These are phyloP conservation scores for Neurospora sublineolata DNA, from an alignment of 495 filamentous ascomycete genomes.

Conservation along the genomic window DNA sequence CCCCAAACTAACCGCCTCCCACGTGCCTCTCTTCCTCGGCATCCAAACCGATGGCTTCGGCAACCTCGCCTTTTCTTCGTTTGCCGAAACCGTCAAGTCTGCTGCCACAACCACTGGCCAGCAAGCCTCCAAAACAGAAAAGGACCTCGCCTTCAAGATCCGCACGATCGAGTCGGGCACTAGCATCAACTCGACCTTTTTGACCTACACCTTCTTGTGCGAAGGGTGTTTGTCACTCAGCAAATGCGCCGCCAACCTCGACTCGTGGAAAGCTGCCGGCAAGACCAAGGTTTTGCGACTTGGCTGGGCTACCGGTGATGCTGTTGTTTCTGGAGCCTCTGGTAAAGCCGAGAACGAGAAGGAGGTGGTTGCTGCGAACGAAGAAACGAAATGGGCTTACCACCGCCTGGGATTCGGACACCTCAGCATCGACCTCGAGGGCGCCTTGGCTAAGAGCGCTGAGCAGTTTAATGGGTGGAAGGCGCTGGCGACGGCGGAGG, in stretches of 20 bases:
- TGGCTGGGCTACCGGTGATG: neutral
- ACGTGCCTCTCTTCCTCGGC: constrained; percentile 11
- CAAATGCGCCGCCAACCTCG: neutral
- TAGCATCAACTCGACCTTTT: constrained; percentile 5
- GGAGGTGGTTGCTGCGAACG: too few relatives aligned
- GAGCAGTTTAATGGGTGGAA: neutral
- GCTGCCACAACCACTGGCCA: neutral
- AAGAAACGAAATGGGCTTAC: neutral
- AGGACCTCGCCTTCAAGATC: constrained; percentile 1
- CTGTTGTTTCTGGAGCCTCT: neutral
- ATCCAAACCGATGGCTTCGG: constrained; percentile 11
- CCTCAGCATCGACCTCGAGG: neutral
- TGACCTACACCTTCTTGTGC: constrained; percentile 16
- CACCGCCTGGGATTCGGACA: neutral
- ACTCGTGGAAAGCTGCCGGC: neutral
- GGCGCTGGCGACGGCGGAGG: neutral
- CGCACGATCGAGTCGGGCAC: constrained; percentile 8
- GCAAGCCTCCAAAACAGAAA: constrained; percentile 8
- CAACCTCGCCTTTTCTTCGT: constrained; percentile 7
- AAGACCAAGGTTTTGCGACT: neutral
- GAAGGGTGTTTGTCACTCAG: constrained; percentile 11
- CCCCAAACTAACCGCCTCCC: constrained; percentile 8
- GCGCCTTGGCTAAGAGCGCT: neutral
- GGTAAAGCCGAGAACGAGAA: too few relatives aligned
- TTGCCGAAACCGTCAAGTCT: neutral